Evolutionary conservation across 2,329 filamentous ascomycete species (phyloP).

Genomic region (Arthroderma sp.): DNA sequence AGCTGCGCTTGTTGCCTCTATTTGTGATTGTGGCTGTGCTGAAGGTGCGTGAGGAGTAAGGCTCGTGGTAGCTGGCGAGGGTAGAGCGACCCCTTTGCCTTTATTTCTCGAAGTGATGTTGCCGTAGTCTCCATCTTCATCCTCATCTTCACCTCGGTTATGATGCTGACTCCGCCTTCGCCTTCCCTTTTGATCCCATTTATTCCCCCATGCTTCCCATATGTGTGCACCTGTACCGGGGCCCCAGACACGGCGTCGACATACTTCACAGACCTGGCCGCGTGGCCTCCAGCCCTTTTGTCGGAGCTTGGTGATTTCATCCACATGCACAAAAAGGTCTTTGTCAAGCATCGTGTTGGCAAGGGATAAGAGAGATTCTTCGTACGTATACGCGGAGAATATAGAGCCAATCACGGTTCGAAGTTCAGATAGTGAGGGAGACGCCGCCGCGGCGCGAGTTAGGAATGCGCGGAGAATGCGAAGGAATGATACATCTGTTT

Average conservation of each 20-base stretch:
- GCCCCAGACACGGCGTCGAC: conserved; percentile 73
- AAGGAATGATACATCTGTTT: conserved; percentile 63
- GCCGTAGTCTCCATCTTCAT: conserved; percentile 7
- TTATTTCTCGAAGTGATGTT: conserved; percentile 23
- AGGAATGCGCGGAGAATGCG: conserved; percentile 83
- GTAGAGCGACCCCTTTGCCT: conserved; percentile 28
- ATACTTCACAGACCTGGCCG: conserved; percentile 78
- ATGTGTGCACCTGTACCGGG: conserved; percentile 66
- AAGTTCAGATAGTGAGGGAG: conserved; percentile 76
- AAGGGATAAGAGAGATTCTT: conserved; percentile 74
- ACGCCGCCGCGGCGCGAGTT: conserved; percentile 64
- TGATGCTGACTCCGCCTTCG: conserved; percentile 21
- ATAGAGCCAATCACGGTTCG: conserved; percentile 76
- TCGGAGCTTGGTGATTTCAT: conserved; percentile 59
- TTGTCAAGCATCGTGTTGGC: conserved; percentile 79
- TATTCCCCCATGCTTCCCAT: conserved; percentile 70
- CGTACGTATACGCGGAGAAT: conserved; percentile 90
- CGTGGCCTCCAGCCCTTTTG: conserved; percentile 81
- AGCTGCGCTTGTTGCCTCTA: conserved; percentile 12
- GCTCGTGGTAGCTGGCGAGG: neutral
- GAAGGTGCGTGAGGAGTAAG: neutral
- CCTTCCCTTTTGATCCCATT: conserved; percentile 27
- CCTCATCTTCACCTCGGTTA: conserved; percentile 21
- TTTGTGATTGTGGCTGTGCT: neutral
- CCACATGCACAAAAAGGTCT: conserved; percentile 75